Evolutionary conservation across 345 rosid genomes (phyloP).

Genomic region (Populus alba): DNA sequence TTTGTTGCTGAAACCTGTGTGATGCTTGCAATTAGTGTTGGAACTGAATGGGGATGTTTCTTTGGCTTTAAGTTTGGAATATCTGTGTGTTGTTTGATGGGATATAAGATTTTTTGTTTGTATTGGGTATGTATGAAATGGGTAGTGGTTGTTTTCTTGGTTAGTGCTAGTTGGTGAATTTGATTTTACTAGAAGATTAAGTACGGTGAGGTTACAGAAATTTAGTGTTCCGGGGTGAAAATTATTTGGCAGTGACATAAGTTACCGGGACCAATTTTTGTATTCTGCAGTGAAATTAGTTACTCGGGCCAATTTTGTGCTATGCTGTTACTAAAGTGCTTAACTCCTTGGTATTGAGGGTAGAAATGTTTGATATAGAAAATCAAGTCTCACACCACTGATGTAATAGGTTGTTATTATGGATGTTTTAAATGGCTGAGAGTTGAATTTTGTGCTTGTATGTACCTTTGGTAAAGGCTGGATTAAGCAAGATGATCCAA

Average conservation of each 20-base stretch:
- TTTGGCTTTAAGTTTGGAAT: too few relatives aligned
- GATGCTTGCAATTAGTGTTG: not conserved
- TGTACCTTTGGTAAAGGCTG: too few relatives aligned
- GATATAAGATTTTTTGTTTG: too few relatives aligned
- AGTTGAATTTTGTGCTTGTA: not conserved
- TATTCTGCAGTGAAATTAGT: too few relatives aligned
- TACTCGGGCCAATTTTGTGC: not conserved
- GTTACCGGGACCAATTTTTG: not conserved
- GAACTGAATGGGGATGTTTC: too few relatives aligned
- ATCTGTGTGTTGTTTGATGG: too few relatives aligned
- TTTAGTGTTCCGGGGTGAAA: not conserved
- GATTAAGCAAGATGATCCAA: not conserved
- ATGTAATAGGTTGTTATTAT: not conserved
- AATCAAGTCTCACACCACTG: not conserved
- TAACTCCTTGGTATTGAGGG: not conserved
- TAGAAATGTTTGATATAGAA: not conserved
- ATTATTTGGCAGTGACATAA: not conserved
- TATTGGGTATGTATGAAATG: too few relatives aligned
- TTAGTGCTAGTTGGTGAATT: not conserved
- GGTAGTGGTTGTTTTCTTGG: not conserved
- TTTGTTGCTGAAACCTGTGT: too few relatives aligned
- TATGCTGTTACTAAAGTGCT: too few relatives aligned
- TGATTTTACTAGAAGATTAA: not conserved
- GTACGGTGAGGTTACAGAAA: not conserved
- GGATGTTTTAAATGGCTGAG: not conserved